phyloP scores from a whole-genome alignment of 768 basidiomycete genomes.

The Mycena galopus region DNA sequence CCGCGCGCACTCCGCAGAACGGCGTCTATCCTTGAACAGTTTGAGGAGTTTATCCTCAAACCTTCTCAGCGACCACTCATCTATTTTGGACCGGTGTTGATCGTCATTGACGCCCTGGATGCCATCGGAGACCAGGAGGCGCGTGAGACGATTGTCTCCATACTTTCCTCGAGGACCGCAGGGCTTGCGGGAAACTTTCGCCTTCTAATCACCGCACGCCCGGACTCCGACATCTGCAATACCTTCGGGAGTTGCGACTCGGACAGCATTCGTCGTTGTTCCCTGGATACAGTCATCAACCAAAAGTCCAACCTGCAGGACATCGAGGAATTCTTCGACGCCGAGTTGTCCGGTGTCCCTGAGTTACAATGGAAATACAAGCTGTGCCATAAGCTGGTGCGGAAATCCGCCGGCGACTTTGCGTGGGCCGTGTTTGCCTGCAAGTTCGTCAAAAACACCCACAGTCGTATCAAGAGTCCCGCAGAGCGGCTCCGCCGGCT shows the following conservation, averaged over 20 bases:
- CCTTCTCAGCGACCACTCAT: neutral
- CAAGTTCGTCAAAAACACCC: neutral
- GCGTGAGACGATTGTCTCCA: neutral
- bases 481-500: neutral
- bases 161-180: slow-evolving; percentile 1
- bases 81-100: slow-evolving; percentile 24
- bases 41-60: slow-evolving; percentile 26
- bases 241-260: neutral
- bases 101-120: slow-evolving; percentile 27
- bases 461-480: neutral
- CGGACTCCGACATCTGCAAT: neutral
- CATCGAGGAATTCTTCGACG: neutral
- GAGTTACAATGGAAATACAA: neutral
- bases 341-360: neutral
- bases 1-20: slow-evolving; percentile 5
- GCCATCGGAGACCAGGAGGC: neutral
- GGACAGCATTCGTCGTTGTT: neutral
- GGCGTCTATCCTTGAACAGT: slow-evolving; percentile 17
- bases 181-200: slow-evolving; percentile 5
- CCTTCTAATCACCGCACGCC: neutral
- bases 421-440: neutral
- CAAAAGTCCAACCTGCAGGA: neutral
- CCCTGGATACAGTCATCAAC: neutral
- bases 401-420: neutral
- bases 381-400: neutral